These are phyloP conservation scores for Aspergillus haitiensis DNA, from an alignment of 495 filamentous ascomycete species.

Conservation along the genomic window DNA sequence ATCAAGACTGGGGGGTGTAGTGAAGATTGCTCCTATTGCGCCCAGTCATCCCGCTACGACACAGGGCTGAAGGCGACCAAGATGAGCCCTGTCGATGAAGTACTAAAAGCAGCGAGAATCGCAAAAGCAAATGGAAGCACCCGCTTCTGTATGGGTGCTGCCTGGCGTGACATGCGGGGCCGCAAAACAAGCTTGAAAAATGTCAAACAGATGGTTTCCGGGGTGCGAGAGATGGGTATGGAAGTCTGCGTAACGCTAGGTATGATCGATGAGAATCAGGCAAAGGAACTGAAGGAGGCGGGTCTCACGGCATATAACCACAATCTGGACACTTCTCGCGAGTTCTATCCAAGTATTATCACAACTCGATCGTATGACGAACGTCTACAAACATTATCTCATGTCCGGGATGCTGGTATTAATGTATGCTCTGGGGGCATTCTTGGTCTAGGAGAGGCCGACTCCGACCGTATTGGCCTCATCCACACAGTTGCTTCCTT, in stretches of 20 bases:
- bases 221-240: constrained; percentile 76
- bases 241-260: constrained; percentile 85
- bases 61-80: constrained; percentile 78
- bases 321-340: constrained; percentile 83
- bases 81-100: constrained; percentile 72
- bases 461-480: constrained; percentile 73
- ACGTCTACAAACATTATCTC: constrained; percentile 67
- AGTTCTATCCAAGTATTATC: constrained; percentile 80
- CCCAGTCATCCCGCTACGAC: constrained; percentile 76
- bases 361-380: constrained; percentile 82
- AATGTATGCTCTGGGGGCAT: constrained; percentile 86
- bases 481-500: constrained; percentile 75
- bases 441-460: constrained; percentile 72
- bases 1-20: constrained; percentile 91
- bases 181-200: constrained; percentile 76
- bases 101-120: constrained; percentile 70
- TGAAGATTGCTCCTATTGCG: constrained; percentile 88
- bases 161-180: constrained; percentile 88
- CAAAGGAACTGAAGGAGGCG: constrained; percentile 74
- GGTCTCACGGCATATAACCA: constrained; percentile 88
- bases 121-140: constrained; percentile 79
- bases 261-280: constrained; percentile 79
- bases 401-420: constrained; percentile 79
- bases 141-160: constrained; percentile 89
- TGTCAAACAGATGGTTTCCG: constrained; percentile 76